Evolutionary conservation across 2,329 filamentous ascomycete species (phyloP).

Genomic region (Phyllosticta capitalensis): DNA sequence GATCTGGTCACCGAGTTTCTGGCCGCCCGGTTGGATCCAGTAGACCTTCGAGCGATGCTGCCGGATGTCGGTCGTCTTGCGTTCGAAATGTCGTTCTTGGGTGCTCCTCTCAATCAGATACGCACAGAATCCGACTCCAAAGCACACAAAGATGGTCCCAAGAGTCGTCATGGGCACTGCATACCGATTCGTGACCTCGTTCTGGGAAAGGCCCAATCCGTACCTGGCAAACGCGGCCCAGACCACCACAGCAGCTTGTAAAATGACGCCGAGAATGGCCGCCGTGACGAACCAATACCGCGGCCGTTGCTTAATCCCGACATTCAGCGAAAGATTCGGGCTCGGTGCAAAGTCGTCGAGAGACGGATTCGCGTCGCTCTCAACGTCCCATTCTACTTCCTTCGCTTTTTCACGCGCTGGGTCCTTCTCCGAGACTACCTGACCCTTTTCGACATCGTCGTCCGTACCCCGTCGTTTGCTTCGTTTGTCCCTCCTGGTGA

Average conservation of each 20-base stretch:
- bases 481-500: too few species aligned
- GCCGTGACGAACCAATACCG: background rate
- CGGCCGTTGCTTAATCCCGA: constrained; percentile 8
- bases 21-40: constrained; percentile 31
- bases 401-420: too few species aligned
- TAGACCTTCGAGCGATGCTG: constrained; percentile 21
- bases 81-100: background rate
- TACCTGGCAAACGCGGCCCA: background rate
- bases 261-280: background rate
- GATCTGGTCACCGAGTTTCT: constrained; percentile 29
- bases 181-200: background rate
- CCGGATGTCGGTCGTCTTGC: constrained; percentile 6
- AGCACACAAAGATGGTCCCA: background rate
- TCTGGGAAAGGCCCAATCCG: background rate
- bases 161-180: background rate
- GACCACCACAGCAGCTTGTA: background rate
- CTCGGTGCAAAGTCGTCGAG: background rate
- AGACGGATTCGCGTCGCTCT: too few species aligned
- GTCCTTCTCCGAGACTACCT: too few species aligned
- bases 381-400: too few species aligned
- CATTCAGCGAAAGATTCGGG: constrained; percentile 12
- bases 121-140: background rate
- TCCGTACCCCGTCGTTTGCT: too few species aligned
- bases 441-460: too few species aligned
- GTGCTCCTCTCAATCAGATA: background rate